Evolutionary conservation across 177 flowering plant genomes (phyloP).

Genomic region (Telopea speciosissima): DNA sequence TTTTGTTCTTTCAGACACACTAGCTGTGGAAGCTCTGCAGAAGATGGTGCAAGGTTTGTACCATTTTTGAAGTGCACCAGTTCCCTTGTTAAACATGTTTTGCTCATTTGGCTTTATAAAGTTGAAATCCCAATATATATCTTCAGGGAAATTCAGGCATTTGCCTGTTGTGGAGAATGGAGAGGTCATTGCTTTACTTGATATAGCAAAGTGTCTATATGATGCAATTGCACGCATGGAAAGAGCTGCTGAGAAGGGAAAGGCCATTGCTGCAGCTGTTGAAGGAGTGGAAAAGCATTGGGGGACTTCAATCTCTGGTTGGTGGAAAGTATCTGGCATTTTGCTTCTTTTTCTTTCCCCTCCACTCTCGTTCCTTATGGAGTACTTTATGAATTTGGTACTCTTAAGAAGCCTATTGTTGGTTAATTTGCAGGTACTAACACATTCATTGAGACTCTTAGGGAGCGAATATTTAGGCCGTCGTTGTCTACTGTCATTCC

Average conservation of each 20-base stretch:
- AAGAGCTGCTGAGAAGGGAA: constrained; percentile 97
- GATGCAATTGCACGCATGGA: constrained; percentile 99
- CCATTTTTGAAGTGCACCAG: not conserved
- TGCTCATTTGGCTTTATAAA: not conserved
- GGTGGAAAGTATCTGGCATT: constrained; percentile 15
- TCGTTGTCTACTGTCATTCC: constrained; percentile 77
- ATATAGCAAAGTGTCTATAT: constrained; percentile 93
- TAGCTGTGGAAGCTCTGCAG: constrained; percentile 98
- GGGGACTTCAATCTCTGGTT: constrained; percentile 84
- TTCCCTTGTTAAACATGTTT: not conserved
- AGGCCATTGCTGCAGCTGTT: constrained; percentile 98
- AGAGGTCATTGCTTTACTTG: constrained; percentile 94
- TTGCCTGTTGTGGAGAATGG: constrained; percentile 98
- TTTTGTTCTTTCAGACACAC: constrained; percentile 92
- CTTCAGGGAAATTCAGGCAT: constrained; percentile 94
- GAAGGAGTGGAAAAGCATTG: constrained; percentile 97
- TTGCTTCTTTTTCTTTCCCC: not conserved
- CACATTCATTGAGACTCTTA: constrained; percentile 79
- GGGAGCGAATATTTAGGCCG: constrained; percentile 86
- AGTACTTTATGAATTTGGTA: not conserved
- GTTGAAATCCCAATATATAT: constrained; percentile 4
- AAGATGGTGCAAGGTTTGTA: constrained; percentile 94
- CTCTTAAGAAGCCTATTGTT: not conserved
- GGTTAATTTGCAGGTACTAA: constrained; percentile 51
- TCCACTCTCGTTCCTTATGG: not conserved